Base-by-base conservation (phyloP, 768 basidiomycete genomes). In the Lactarius indigo region DNA sequence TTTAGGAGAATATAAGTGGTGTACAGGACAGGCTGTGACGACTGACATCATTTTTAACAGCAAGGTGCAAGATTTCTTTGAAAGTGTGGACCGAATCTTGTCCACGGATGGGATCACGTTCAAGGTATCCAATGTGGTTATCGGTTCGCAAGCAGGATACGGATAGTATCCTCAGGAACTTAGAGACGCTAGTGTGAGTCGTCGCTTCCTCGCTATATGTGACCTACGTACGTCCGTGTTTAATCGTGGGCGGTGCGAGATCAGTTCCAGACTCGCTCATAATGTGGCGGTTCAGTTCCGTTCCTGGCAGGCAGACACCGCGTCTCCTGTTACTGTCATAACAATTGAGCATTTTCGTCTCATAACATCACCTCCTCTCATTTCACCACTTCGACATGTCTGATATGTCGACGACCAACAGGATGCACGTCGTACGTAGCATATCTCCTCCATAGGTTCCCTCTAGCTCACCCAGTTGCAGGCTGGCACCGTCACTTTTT, bases 31-130 rank as follows among this genome's bases (percentile, higher is more conserved):
- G 8, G 28, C n/a, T 15, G 12, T 52, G 18, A 67, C 64, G 64
- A 57, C 89, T 71, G 73, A 94, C 94, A 71, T 95, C 89, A 70
- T 92, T 80, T 71, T 96, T 96, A 18, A 90, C 87, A 2, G 94
- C 96, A 8, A 98, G 79, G 74, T 97, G 88, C 23, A 99, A 79
- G 59, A 99, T 93, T 79, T 99, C 97, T 71, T 83, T 84, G 78
- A 99, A 99, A 0, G 96, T 92, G 76, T 96, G 91, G 72, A 99
- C 91, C 3, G 94, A 92, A 75, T 99, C 97, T 76, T 93, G 90
- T 0, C 96, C 95, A 35, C 97, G 85, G 52, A 98, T 82, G 1
- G 97, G 96, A 74, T 99, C 97, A 68, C 94, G 84, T 77, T 98
- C 96, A 68, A 90, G 84, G 78, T 93, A 97, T 0, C 97, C 97